Evolutionary conservation across 2,329 filamentous ascomycete species (phyloP), one percentile per base, ranked within the genome.

Genomic region (Penicillium sp.): DNA sequence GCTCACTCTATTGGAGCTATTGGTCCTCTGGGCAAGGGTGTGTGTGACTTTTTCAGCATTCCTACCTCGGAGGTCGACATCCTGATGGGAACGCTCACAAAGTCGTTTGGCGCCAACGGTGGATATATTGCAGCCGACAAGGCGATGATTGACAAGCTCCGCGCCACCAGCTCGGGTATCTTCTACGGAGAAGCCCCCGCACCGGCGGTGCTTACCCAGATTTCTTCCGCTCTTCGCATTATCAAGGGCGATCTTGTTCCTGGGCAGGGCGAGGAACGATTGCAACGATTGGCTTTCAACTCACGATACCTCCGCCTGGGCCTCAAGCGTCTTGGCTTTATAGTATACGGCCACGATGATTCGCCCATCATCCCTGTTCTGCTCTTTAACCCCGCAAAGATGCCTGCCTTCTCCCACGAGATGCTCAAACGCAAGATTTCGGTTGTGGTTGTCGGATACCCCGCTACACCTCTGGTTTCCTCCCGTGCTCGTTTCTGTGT

Each of bases 351-450:
- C 60, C 93, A 98, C 74, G 95, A 99, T 71, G 95, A 99, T 78
- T 97, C 93, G 5, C 95, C 95, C 55, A 98, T 99, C 67, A 92
- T 99, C 66, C 95, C 95, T 53, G 77, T 99, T 64, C 85, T 96
- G 70, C 86, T 99, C 27, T 99, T 97, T 82, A 91, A 98, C 78
- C 95, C 95, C n/a, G 95, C 91, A 68, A 99, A 99, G 80, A 97
- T 99, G 83, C 90, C 93, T 5, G 93, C 95, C 57, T 99, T 99
- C 77, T 97, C 92, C 49, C 95, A 96, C 73, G 95, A 98, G 76
- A 98, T 99, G 95, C 85, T 98, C 59, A 91, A 90, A 79, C 91
- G 95, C 71, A 98, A 97, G 77, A 98, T 99, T 67, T 95, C 93
- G 0, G 91, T 98, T 51, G 95, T 99, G 39, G 91, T 99, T 46